Evolutionary conservation across 1,284 basidiomycete species (phyloP), one percentile per base, ranked within the genome.

Genomic region (Xanthoconium separans): DNA sequence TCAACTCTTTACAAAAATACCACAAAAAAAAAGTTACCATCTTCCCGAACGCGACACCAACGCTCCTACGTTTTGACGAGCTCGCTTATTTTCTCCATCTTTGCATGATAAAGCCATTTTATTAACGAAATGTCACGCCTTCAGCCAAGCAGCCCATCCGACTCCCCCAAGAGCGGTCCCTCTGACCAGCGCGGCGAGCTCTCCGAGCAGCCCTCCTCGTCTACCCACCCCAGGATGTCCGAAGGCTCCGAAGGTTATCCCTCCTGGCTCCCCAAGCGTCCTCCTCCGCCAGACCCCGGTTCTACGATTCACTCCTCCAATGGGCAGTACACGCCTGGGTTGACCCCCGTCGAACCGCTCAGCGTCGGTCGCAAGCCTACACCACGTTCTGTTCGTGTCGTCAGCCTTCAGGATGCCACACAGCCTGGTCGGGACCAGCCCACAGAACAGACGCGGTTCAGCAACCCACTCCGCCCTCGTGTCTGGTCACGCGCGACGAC

Each of bases 181-280:
- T 60, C 70, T 27, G 68, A 69, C 45, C 65, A 53, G 10, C 66
- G 59, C 7, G 70, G 54, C 27, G 64, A 69, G 46, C 55, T 68
- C 34, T 70, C 70, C 53, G 70, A 71, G 29, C 68, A 66, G 6
- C 67, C 70, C 50, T 75, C 56, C 57, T 75, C 73, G 57, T 63
- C 70, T 0, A 68, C 70, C 39, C 73, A 69, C 13, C 68, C 68
- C 29, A 66, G 72, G 53, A 61, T 65, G 53, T 78, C 78, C 37
- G 75, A 74, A 62, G 75, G 77, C 56, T 85, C 83, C 10, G 86
- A 88, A 61, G 83, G 83, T 24, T 91, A 91, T 64, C 89, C 89
- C 5, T 84, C 85, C 29, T 91, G 89, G 89, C 82, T 91, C 5
- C 89, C 89, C 13, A 82, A 76, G 57, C 79, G 89, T n/a, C 89